phyloP scores from a whole-genome alignment of 805 yeast genomes.

The Schwanniomyces vanrijiae region DNA sequence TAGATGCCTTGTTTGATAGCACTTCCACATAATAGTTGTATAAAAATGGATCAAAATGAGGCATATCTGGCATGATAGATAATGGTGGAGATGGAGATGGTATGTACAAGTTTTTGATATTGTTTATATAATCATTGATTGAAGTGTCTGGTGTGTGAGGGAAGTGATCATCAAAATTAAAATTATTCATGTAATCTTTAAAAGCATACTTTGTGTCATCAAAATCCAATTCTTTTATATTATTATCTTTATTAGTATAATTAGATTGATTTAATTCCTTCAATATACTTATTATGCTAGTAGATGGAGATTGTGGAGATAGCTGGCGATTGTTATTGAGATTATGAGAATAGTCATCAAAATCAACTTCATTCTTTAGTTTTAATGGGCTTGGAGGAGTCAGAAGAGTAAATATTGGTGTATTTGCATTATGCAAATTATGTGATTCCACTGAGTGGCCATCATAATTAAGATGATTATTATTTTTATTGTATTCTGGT shows the following conservation, averaged over 20 bases:
- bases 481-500: neutral
- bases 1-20: conserved; percentile 42
- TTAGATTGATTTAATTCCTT: conserved; percentile 19
- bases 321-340: neutral
- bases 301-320: conserved; percentile 17
- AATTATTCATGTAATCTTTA: neutral
- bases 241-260: neutral
- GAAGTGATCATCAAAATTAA: neutral
- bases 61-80: conserved; percentile 24
- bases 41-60: conserved; percentile 35
- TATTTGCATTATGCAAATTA: neutral
- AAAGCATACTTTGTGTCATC: neutral
- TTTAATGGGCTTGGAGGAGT: conserved; percentile 4
- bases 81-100: conserved; percentile 27
- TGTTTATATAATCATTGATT: conserved; percentile 9
- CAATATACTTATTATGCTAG: conserved; percentile 24
- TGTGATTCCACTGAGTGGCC: neutral
- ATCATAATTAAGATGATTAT: neutral
- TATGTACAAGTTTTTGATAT: conserved; percentile 18
- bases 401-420: neutral
- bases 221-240: neutral
- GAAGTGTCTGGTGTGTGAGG: neutral
- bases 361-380: neutral
- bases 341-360: neutral
- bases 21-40: conserved; percentile 51